Evolutionary conservation across 2,329 filamentous ascomycete genomes (phyloP), one percentile per base, ranked within the genome.

Genomic region (Monilinia fructigena): DNA sequence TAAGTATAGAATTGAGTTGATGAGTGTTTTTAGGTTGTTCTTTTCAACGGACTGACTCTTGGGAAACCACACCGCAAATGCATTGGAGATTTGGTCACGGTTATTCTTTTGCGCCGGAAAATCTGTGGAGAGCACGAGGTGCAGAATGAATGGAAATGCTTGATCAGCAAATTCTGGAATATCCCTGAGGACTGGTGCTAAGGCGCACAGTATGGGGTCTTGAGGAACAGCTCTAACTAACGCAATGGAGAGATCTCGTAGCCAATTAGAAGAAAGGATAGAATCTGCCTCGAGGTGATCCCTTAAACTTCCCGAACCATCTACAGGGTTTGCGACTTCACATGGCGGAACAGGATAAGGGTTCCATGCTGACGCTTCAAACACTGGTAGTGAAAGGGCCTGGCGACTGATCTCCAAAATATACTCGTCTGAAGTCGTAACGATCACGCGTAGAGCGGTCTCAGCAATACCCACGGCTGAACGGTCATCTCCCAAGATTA

Each of bases 1-100:
- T n/a, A 99, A 83, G 75, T 98, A 99, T 3, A 99, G 80, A 40
- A 99, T 82, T 4, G 89, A 86, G 69, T 92, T 89, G 50, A 98
- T 83, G 0, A 97, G 80, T 47, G 95, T 83, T 68, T 87, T 87
- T 61, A 90, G 79, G 72, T 92, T 92, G 7, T 87, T 82, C 66
- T 83, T 84, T 1, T 80, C 84, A 66, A 71, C 72, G 1, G 76
- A 69, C 16, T 81, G 77, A 68, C 79, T 77, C 68, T 79, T 77
- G 3, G 79, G 78, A 47, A 98, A 84, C 82, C 89, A 92, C 12
- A 80, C 78, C 47, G 82, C 86, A 67, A 91, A 82, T 2, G 87
- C 82, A 12, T 81, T 79, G 0, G 93, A 97, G 1, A 97, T 75
- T 10, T 79, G 78, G 10, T 83, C 81, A 65, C 88, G 89, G 42